These are phyloP conservation scores for Neurospora tetraspora DNA, from an alignment of 495 filamentous ascomycete genomes.

Conservation along the genomic window DNA sequence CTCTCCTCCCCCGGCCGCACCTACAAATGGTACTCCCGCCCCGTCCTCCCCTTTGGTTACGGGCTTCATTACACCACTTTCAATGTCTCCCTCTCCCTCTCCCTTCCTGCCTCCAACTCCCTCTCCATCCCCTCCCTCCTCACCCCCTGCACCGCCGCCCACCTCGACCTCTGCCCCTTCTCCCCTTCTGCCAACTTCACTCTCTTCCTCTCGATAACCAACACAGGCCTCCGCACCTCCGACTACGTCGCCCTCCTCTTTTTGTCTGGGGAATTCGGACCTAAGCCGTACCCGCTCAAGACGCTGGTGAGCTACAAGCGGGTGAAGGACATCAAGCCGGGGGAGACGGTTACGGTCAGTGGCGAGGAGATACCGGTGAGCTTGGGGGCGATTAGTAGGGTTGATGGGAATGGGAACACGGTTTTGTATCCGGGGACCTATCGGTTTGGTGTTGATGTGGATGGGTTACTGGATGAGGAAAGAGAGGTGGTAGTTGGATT, in stretches of 20 bases:
- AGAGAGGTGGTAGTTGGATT: constrained; percentile 28
- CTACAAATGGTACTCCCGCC: constrained; percentile 27
- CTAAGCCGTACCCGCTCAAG: constrained; percentile 48
- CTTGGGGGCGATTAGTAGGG: constrained; percentile 30
- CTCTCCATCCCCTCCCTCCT: constrained; percentile 17
- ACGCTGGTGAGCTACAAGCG: constrained; percentile 48
- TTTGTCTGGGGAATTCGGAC: constrained; percentile 41
- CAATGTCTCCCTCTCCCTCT: constrained; percentile 28
- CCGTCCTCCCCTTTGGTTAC: constrained; percentile 36
- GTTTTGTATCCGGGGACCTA: constrained; percentile 54
- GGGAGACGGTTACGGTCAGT: constrained; percentile 22
- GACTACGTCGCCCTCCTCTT: constrained; percentile 49
- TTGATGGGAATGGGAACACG: constrained; percentile 42
- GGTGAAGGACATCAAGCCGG: constrained; percentile 32
- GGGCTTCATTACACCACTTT: constrained; percentile 34
- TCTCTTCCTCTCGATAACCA: constrained; percentile 23
- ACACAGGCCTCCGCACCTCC: constrained; percentile 40
- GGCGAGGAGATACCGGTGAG: constrained; percentile 45
- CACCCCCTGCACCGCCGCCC: constrained; percentile 10
- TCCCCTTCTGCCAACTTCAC: constrained; percentile 12
- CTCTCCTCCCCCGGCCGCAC: constrained; percentile 29
- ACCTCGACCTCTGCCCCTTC: constrained; percentile 36
- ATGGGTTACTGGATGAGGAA: constrained; percentile 17
- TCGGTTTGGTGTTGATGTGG: constrained; percentile 40
- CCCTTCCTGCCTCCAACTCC: constrained; percentile 3